Evolutionary conservation across 345 rosid genomes (phyloP), one percentile per base, ranked within the genome.

Genomic region (Camelina sativa): DNA sequence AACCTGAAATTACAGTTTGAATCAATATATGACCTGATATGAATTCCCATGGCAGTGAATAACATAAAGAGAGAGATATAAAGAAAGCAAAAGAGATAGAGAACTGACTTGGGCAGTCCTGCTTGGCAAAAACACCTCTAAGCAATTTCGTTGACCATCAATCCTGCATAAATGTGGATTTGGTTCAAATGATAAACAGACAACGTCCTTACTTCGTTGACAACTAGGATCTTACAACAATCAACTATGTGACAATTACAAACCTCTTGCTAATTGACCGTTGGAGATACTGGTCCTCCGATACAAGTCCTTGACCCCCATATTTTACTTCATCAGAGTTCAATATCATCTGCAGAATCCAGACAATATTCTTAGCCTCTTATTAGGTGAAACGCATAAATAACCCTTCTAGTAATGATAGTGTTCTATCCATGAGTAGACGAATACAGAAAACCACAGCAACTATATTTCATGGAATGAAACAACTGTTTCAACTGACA

Each of bases 101-200:
- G 69, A 75, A 72, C 86, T 53, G 67, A 90, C 99, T 88, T 92
- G 99, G 30, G 97, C 98, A 76, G 92, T 90, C 81, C 98, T 86
- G 84, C 88, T 81, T 43, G 98, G 98, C 63, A 95, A 78, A 81
- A 80, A 83, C 69, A 90, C 85, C 78, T 89, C 91, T 75, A 92
- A 79, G 93, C 91, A 89, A 75, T 86, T 84, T 71, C 79, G 83
- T 48, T 80, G 84, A 72, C 97, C 89, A 79, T 92, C 97, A 80
- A 78, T 86, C 78, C 99, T 95, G 88, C 65, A 32, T 32, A 74
- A 13, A 82, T 25, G 56, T 55, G 66, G 13, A 43, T 20, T 60
- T 43, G 64, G 41, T 60, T 67, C 63, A 52, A 52, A 65, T 71
- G 63, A 60, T 20, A 51, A 78, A 34, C 46, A 43, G 1, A 32